A percentile compares a stretch with the other conserved stretches of the same genome.
These are phyloP conservation scores for Linnemannia exigua DNA, from an alignment of 192 early-diverging fungal genomes.

Conservation along the genomic window DNA sequence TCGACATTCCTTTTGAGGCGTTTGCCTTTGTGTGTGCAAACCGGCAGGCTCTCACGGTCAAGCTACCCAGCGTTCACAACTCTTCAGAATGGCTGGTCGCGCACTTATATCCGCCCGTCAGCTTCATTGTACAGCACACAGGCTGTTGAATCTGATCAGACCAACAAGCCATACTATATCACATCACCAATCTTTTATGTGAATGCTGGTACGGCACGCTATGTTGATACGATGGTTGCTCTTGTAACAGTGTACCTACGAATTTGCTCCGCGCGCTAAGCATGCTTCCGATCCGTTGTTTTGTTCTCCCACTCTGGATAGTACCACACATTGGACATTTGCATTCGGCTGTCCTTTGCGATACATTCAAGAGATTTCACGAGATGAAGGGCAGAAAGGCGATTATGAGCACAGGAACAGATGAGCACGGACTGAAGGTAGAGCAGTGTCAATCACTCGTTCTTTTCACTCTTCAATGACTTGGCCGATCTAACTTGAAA, in stretches of 20 bases:
- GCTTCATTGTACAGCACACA: conserved; percentile 30
- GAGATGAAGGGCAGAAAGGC: conserved; percentile 75
- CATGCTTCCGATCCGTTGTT: background rate
- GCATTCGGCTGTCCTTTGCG: conserved; percentile 89
- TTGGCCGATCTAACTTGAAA: background rate
- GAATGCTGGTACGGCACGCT: conserved; percentile 73
- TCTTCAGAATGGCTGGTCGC: background rate
- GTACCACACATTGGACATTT: conserved; percentile 96
- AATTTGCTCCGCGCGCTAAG: background rate
- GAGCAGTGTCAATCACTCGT: background rate
- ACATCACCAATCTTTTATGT: conserved; percentile 95
- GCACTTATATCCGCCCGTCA: conserved; percentile 11
- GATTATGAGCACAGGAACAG: conserved; percentile 84
- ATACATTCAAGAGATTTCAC: conserved; percentile 83
- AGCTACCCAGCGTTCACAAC: background rate
- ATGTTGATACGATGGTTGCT: background rate
- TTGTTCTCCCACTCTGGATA: conserved; percentile 14
- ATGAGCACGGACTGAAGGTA: conserved; percentile 97
- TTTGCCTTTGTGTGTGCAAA: background rate
- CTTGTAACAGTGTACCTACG: background rate
- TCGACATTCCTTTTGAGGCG: conserved; percentile 33
- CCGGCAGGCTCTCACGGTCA: background rate
- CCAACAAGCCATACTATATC: conserved; percentile 71
- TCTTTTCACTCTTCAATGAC: too few relatives aligned
- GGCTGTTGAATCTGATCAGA: background rate